A percentile compares a stretch with the other conserved stretches of the same genome.
phyloP scores from a whole-genome alignment of 805 yeast species.

The Metschnikowia continentalis region DNA sequence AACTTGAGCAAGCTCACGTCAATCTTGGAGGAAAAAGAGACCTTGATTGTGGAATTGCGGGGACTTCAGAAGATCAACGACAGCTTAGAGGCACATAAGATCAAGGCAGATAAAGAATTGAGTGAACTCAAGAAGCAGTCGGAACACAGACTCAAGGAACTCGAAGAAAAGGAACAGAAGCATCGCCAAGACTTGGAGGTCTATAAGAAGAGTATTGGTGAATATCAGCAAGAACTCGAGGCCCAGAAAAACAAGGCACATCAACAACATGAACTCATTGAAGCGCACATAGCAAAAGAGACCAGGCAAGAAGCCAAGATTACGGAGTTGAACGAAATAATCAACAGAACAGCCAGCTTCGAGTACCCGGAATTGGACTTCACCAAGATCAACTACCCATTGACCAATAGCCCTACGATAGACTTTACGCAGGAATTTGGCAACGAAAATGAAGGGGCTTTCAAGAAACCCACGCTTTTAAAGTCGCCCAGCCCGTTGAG shows the following conservation, averaged over 20 bases:
- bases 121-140: neutral
- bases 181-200: neutral
- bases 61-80: conserved; percentile 1
- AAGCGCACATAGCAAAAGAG: neutral
- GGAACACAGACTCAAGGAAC: neutral
- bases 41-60: conserved; percentile 1
- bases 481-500: neutral
- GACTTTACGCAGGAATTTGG: conserved; percentile 1
- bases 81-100: neutral
- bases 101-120: neutral
- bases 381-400: conserved; percentile 6
- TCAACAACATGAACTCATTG: neutral
- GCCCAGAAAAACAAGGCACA: neutral
- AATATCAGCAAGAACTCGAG: neutral
- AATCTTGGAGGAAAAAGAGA: conserved; percentile 5
- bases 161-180: neutral
- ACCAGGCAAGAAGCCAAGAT: neutral
- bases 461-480: conserved; percentile 2
- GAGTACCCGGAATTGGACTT: conserved; percentile 11
- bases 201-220: neutral
- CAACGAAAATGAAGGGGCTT: neutral
- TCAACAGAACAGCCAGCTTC: neutral
- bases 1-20: conserved; percentile 2
- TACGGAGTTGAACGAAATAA: neutral
- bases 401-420: conserved; percentile 1